phyloP scores from a whole-genome alignment of 2,329 filamentous ascomycete genomes.

The Amylocarpus encephaloides region DNA sequence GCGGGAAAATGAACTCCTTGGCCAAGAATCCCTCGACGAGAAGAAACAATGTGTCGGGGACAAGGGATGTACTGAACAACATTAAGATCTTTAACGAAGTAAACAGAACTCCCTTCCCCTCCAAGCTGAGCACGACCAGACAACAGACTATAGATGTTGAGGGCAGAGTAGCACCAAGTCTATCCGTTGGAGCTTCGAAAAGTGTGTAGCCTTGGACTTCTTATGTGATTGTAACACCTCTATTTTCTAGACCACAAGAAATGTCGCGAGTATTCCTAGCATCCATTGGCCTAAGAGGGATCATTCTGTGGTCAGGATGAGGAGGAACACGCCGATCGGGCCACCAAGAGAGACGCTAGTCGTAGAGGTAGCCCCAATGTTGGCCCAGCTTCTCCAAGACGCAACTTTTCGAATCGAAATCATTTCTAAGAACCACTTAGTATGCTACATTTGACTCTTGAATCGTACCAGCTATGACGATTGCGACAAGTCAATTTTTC shows the following conservation, averaged over 20 bases:
- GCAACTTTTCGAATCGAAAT: slow-evolving; percentile 47
- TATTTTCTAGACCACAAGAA: slow-evolving; percentile 31
- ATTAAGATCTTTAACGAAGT: slow-evolving; percentile 29
- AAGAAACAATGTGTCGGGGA: slow-evolving; percentile 10
- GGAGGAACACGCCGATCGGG: slow-evolving; percentile 44
- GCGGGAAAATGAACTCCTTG: slow-evolving; percentile 50
- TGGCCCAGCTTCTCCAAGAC: slow-evolving; percentile 47
- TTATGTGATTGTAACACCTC: slow-evolving; percentile 17
- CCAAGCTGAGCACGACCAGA: slow-evolving; percentile 43
- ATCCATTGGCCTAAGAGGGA: slow-evolving; percentile 54
- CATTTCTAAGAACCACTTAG: slow-evolving; percentile 34
- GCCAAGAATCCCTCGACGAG: slow-evolving; percentile 37
- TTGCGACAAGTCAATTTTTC: slow-evolving; percentile 43
- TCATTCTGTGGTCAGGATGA: slow-evolving; percentile 17
- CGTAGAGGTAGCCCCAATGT: slow-evolving; percentile 46
- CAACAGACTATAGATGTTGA: slow-evolving; percentile 36
- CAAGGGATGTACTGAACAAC: slow-evolving; percentile 29
- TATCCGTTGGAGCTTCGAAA: slow-evolving; percentile 40
- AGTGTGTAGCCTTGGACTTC: slow-evolving; percentile 5
- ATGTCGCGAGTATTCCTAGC: slow-evolving; percentile 44
- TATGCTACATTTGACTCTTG: not conserved
- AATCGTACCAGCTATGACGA: slow-evolving; percentile 45
- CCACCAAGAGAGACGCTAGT: slow-evolving; percentile 47
- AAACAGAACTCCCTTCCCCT: slow-evolving; percentile 38
- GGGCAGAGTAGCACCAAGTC: slow-evolving; percentile 50